Base-by-base conservation (phyloP, 1,139 yeast species). In the Protomyces pachydermus region DNA sequence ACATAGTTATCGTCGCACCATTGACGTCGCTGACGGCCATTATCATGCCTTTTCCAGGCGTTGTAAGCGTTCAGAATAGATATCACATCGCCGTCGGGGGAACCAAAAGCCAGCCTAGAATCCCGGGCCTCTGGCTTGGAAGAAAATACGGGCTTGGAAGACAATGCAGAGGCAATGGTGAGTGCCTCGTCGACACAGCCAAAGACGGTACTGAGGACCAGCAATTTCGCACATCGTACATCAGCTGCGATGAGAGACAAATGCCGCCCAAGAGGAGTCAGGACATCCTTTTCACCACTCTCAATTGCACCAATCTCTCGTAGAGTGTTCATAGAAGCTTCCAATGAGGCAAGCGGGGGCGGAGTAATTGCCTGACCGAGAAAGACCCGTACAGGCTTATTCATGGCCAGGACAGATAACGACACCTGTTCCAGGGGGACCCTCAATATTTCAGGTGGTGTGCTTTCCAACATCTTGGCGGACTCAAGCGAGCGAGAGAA, bases 371-470 rank as follows among this genome's bases (percentile, higher is more conserved):
- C 97, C 55, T 82, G 81, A 9, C 81, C 77, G 67, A 93, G 78
- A 71, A 93, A 93, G 28, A 77, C 80, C 65, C 80, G 80, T 0
- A 91, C 96, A 68, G 53, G 51, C n/a, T 53, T 82, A 0, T 96
- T 96, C 95, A 93, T 90, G 0, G 97, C 82, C 72, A 91, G 90
- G 10, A 91, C 96, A 61, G 86, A 83, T 65, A 93, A 78, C 70
- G 88, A 91, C 54, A 93, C 78, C 60, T 89, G 89, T 69, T 91
- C 97, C 53, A 93, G 75, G 39, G 95, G 84, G 0, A 93, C 85
- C 67, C 98, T 79, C 69, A 84, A 83, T 65, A 93, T 91, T 73
- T 93, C 98, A 0, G 98, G 98, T 18, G 87, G 79, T 0, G 97
- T 96, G 68, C 87, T 86, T 0, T 80, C 77, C 10, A 81, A 76